Percentiles rank a stretch among this genome's conserved stretches.
phyloP scores from a whole-genome alignment of 306 rosid species.

The Ochetophila trinervis region DNA sequence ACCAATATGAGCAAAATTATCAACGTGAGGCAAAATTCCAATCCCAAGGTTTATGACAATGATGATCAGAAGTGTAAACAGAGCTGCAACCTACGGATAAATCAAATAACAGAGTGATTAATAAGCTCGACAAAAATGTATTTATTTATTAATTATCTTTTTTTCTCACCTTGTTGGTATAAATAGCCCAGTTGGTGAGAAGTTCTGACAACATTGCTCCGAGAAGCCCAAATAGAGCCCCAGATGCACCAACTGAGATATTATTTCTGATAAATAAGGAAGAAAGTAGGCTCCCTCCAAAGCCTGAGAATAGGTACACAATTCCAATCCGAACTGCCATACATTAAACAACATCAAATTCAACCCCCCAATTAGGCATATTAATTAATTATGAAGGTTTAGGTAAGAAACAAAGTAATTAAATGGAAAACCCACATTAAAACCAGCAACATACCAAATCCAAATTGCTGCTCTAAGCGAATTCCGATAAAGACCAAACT shows the following conservation, averaged over 20 bases:
- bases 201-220: constrained; percentile 98
- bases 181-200: constrained; percentile 83
- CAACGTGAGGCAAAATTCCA: constrained; percentile 77
- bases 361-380: not conserved
- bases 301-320: constrained; percentile 65
- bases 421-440: not conserved
- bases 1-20: constrained; percentile 86
- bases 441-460: constrained; percentile 56
- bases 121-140: not conserved
- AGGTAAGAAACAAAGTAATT: not conserved
- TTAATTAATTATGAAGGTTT: too few species aligned
- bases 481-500: constrained; percentile 78
- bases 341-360: constrained; percentile 8
- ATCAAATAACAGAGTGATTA: not conserved
- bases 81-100: constrained; percentile 59
- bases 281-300: constrained; percentile 73
- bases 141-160: too few species aligned
- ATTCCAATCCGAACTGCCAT: constrained; percentile 73
- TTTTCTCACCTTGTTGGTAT: constrained; percentile 58
- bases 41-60: constrained; percentile 67
- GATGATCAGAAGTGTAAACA: constrained; percentile 61
- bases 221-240: constrained; percentile 89
- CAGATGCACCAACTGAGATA: constrained; percentile 92
- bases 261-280: constrained; percentile 53
- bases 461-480: constrained; percentile 88